A percentile compares a stretch with the other conserved stretches of the same genome.
These are phyloP conservation scores for Thermochaetoides thermophila DNA, from an alignment of 495 filamentous ascomycete genomes.

Conservation along the genomic window DNA sequence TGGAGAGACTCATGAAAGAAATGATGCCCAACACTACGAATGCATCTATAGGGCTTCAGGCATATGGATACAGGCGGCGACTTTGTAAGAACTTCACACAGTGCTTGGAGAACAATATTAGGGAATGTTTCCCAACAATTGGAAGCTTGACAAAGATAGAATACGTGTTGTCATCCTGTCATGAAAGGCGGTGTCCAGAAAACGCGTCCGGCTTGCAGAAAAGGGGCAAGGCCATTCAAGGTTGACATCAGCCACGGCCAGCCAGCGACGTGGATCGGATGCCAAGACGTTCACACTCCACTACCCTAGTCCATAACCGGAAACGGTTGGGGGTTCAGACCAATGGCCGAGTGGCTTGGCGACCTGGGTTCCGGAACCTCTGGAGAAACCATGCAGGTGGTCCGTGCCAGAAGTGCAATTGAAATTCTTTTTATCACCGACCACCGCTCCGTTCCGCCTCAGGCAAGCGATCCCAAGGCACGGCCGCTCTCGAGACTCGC, in stretches of 20 bases:
- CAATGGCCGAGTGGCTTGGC: slow-evolving; percentile 1
- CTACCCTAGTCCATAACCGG: not conserved
- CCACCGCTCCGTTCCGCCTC: slow-evolving; percentile 12
- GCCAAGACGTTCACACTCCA: not conserved
- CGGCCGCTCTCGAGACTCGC: not conserved
- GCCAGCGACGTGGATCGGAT: not conserved
- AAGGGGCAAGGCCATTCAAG: not conserved
- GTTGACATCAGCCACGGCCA: slow-evolving; percentile 2
- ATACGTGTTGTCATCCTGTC: too few relatives aligned
- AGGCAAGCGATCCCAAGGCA: not conserved
- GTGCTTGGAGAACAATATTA: too few relatives aligned
- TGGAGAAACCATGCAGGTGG: slow-evolving; percentile 5
- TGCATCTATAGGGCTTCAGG: too few relatives aligned
- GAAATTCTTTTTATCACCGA: slow-evolving; percentile 13
- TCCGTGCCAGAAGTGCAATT: not conserved
- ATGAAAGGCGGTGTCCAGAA: too few relatives aligned
- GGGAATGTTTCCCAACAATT: too few relatives aligned
- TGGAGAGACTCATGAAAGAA: too few relatives aligned
- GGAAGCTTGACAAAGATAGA: too few relatives aligned
- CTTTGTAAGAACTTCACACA: too few relatives aligned
- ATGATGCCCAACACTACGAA: too few relatives aligned
- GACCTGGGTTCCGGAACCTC: slow-evolving; percentile 1
- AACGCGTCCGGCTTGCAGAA: too few relatives aligned
- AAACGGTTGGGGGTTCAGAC: too few relatives aligned
- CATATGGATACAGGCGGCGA: too few relatives aligned